Conservation (phyloP, 306 rosid genomes). For the Sicyos edulis region DNA sequence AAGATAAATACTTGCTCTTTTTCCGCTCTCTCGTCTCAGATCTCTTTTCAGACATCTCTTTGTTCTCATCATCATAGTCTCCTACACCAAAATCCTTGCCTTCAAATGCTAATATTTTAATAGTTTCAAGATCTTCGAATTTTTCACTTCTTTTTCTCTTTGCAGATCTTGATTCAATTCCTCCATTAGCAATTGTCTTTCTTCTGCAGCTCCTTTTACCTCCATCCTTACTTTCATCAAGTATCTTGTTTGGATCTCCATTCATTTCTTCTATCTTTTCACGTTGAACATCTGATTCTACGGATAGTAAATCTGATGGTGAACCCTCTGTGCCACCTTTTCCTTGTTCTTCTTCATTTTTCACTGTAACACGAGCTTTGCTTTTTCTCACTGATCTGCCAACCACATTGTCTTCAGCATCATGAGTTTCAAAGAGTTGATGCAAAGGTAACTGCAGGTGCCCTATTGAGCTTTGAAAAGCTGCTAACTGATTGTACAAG, state of each 20-base stretch:
- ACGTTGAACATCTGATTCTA: not conserved
- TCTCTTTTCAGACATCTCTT: constrained; percentile 29
- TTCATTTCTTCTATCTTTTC: constrained; percentile 9
- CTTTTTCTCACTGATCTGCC: constrained; percentile 8
- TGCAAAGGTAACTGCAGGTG: constrained; percentile 39
- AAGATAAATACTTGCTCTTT: constrained; percentile 77
- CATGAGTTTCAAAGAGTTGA: constrained; percentile 31
- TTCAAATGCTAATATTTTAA: not conserved
- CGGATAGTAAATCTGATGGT: constrained; percentile 9
- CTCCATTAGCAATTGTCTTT: constrained; percentile 5
- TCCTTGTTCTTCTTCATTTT: not conserved
- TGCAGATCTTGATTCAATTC: constrained; percentile 8
- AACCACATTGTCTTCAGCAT: constrained; percentile 17
- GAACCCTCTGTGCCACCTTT: constrained; percentile 8
- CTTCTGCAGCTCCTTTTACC: not conserved
- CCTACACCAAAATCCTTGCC: constrained; percentile 16
- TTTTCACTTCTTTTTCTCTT: constrained; percentile 27
- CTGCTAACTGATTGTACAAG: constrained; percentile 33
- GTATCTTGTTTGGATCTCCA: constrained; percentile 8
- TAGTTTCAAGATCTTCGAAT: constrained; percentile 14
- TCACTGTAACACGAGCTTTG: constrained; percentile 11
- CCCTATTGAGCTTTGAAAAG: constrained; percentile 37
- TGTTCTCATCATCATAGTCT: constrained; percentile 13
- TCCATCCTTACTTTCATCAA: not conserved
- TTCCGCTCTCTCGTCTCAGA: constrained; percentile 57